Evolutionary conservation across 768 basidiomycete species (phyloP), one percentile per base, ranked within the genome.

Genomic region (Xerocomellus intermedius): DNA sequence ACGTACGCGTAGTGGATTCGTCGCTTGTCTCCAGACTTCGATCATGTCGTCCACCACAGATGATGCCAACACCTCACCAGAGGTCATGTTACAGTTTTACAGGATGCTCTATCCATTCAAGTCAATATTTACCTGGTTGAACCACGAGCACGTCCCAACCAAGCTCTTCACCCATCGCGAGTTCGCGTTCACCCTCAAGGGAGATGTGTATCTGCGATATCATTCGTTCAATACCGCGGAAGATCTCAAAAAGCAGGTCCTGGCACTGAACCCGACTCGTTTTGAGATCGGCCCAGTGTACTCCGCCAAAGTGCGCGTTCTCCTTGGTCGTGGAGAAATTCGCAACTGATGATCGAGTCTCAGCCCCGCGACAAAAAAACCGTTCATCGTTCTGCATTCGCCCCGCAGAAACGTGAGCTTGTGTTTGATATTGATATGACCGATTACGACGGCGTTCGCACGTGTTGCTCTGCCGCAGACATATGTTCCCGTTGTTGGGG

Each of bases 391-490:
- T 73, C 75, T 2, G 79, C 79, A 1, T 86, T 98, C 61, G 77
- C 79, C 42, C 94, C 97, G 0, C 69, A 82, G 33, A 82, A 84
- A 59, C 87, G 97, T 55, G 97, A 98, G 69, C 86, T 99, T 41
- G 96, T 98, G 1, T 97, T 99, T 69, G 97, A 99, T 83, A 98
- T 99, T 69, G 97, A 99, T 73, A 98, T 99, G 97, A 96, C 97
- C 16, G 97, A 99, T 74, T 99, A 98, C 74, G 96, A 99, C 69
- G 78, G 86, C 42, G 83, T 98, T 64, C 86, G 97, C 45, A 98
- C 94, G 1, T 99, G 97, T 73, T 98, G 97, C 74, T 85, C 86
- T 13, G 90, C 83, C 45, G 91, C 94, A 42, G 86, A 82, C 52
- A 96, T 99, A 71, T 99, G 97, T 75, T 82, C 79, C 57, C 82